These are phyloP conservation scores for Hymenoscyphus albidus DNA, from an alignment of 2,329 filamentous ascomycete genomes.

Conservation along the genomic window DNA sequence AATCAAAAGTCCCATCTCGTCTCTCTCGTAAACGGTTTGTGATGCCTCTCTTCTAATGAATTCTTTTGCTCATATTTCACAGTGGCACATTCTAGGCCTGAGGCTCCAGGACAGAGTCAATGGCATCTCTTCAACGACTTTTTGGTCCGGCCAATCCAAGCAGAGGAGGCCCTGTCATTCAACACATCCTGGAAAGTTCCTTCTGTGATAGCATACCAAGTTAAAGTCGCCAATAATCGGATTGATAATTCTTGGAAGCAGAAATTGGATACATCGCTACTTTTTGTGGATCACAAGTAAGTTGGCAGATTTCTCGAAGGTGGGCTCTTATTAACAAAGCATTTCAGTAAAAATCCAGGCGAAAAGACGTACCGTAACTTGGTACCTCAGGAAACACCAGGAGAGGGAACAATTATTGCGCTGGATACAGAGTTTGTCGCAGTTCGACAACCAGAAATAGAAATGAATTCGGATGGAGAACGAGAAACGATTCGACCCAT, in stretches of 20 bases:
- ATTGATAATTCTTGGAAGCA: slow-evolving; percentile 86
- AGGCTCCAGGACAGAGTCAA: slow-evolving; percentile 57
- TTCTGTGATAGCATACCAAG: slow-evolving; percentile 80
- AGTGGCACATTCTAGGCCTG: slow-evolving; percentile 64
- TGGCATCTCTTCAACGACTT: slow-evolving; percentile 99
- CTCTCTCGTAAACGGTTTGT: slow-evolving; percentile 77
- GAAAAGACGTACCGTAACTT: slow-evolving; percentile 59
- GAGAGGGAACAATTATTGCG: slow-evolving; percentile 71
- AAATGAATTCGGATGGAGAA: slow-evolving; percentile 91
- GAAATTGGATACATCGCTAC: slow-evolving; percentile 74
- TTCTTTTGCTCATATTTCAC: slow-evolving; percentile 17
- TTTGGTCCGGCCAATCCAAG: slow-evolving; percentile 73
- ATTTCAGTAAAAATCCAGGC: slow-evolving; percentile 40
- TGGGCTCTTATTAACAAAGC: slow-evolving; percentile 8
- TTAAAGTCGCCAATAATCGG: slow-evolving; percentile 73
- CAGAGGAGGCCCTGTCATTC: slow-evolving; percentile 83
- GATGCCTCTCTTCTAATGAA: background rate
- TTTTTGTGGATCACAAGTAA: slow-evolving; percentile 68
- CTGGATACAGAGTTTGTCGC: slow-evolving; percentile 97
- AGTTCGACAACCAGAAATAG: slow-evolving; percentile 87
- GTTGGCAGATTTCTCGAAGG: slow-evolving; percentile 22
- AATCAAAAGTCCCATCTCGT: slow-evolving; percentile 88
- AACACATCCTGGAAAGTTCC: slow-evolving; percentile 91
- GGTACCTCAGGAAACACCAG: slow-evolving; percentile 60
- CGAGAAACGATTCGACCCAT: slow-evolving; percentile 88